Base-by-base conservation (phyloP, 306 rosid species). In the Cicer yamashitae region DNA sequence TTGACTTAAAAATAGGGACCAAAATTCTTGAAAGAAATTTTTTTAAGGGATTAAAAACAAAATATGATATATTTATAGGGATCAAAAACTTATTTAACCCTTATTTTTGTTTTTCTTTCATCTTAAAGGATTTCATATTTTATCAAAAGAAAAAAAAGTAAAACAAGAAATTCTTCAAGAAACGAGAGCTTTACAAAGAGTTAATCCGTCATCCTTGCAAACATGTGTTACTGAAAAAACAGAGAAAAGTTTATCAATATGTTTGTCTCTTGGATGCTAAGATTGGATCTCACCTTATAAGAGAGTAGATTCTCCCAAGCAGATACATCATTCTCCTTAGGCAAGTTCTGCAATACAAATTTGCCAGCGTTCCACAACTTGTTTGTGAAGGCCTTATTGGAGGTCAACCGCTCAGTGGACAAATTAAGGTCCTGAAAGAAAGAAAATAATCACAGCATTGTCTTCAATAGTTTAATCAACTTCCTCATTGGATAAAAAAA, bases 351-450 rank as follows among this genome's bases (percentile, higher is more conserved):
- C 70, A 94, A 84, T 63, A 94, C 73, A 78, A 91, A 94, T 78
- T 94, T 94, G 63, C 98, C 97, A 40, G 98, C 98, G 68, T 94
- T 94, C 98, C 98, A 94, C 66, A 94, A 82, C 85, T 94, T 94
- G 87, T 94, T 94, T 20, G 98, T 94, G 87, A 94, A 91, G 54
- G 96, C 97, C 85, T 91, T 94, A 82, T 94, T 91, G 73, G 98
- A 84, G 44, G 91, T 86, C 86, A 94, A 78, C 74, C 96, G 85
- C 84, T 91, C 98, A 13, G 78, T 81, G 67, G 98, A 94, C 78
- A 94, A 89, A 90, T 91, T 94, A 82, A 94, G 98, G 77, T 94
- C 98, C 98, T 94, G 87, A 34, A 81, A 63, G 18, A 75, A 63
- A 17, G 25, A 13, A 74, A 69, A 84, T 45, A 4, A 50, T 45